Evolutionary conservation across 2,329 filamentous ascomycete genomes (phyloP).

Genomic region (Eutypella sp.): DNA sequence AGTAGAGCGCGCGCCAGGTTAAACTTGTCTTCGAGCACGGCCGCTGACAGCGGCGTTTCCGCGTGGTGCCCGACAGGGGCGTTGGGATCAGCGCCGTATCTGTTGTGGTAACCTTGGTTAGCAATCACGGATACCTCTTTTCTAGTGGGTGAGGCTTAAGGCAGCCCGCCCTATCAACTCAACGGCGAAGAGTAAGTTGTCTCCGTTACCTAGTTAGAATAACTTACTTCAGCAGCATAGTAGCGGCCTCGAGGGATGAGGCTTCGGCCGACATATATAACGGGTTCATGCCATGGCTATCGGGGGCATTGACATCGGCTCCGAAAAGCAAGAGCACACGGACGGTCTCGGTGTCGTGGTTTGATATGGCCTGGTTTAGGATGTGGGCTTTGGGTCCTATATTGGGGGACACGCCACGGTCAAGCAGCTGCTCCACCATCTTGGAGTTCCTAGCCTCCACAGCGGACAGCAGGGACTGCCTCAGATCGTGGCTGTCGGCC

Average conservation of each 20-base stretch:
- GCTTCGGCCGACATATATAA: conserved; percentile 47
- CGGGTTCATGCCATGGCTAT: conserved; percentile 45
- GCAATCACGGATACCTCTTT: too few species aligned
- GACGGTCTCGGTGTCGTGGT: conserved; percentile 47
- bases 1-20: conserved; percentile 56
- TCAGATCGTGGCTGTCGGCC: conserved; percentile 39
- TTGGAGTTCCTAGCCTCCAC: conserved; percentile 54
- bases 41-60: conserved; percentile 50
- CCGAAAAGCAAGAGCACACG: conserved; percentile 53
- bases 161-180: too few species aligned
- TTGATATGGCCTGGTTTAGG: conserved; percentile 48
- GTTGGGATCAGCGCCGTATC: conserved; percentile 57
- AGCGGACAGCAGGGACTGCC: conserved; percentile 45
- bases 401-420: conserved; percentile 51
- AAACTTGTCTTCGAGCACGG: conserved; percentile 47
- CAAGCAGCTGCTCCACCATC: conserved; percentile 51
- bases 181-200: too few species aligned
- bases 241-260: conserved; percentile 51
- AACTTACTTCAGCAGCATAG: conserved; percentile 49
- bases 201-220: neutral
- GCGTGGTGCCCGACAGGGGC: conserved; percentile 42
- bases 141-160: too few species aligned
- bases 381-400: conserved; percentile 40
- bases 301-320: conserved; percentile 48
- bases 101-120: conserved; percentile 1